Conservation (phyloP, 345 rosid species). For the Sapria himalayana region DNA sequence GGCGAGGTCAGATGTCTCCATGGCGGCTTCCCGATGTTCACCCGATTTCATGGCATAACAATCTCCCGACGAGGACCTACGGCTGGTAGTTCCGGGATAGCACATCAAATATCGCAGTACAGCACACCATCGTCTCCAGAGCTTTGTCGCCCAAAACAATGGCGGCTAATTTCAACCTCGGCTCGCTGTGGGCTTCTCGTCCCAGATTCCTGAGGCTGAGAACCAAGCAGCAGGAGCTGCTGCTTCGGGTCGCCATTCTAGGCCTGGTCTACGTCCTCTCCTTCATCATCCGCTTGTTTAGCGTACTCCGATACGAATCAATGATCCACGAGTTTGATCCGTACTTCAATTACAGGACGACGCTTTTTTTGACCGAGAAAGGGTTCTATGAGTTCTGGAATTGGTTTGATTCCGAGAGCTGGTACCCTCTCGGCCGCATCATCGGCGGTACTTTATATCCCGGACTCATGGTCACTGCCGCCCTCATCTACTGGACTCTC, state of each 20-base stretch:
- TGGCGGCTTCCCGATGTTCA: too few species aligned
- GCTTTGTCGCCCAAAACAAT: too few species aligned
- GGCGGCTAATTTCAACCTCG: too few species aligned
- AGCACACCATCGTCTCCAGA: too few species aligned
- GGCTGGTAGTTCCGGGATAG: too few species aligned
- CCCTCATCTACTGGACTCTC: conserved; percentile 46
- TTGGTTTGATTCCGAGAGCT: conserved; percentile 93
- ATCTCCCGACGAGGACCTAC: too few species aligned
- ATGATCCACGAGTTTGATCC: conserved; percentile 99
- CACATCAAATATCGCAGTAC: too few species aligned
- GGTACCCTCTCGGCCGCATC: conserved; percentile 98
- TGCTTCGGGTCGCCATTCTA: conserved; percentile 69
- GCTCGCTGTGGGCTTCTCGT: too few species aligned
- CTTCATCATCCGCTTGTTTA: conserved; percentile 68
- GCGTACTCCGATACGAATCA: conserved; percentile 88
- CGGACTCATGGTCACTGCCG: conserved; percentile 88
- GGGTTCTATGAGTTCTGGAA: conserved; percentile 98
- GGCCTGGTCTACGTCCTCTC: conserved; percentile 71
- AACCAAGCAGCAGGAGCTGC: conserved; percentile 84
- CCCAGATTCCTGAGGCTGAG: conserved; percentile 40
- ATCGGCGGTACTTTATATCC: conserved; percentile 93
- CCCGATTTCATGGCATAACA: too few species aligned
- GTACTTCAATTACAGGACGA: conserved; percentile 83
- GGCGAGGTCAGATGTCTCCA: too few species aligned
- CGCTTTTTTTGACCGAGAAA: conserved; percentile 54